A percentile compares a stretch with the other conserved stretches of the same genome.
These are phyloP conservation scores for Saturnispora diversa DNA, from an alignment of 805 yeast genomes.

Conservation along the genomic window DNA sequence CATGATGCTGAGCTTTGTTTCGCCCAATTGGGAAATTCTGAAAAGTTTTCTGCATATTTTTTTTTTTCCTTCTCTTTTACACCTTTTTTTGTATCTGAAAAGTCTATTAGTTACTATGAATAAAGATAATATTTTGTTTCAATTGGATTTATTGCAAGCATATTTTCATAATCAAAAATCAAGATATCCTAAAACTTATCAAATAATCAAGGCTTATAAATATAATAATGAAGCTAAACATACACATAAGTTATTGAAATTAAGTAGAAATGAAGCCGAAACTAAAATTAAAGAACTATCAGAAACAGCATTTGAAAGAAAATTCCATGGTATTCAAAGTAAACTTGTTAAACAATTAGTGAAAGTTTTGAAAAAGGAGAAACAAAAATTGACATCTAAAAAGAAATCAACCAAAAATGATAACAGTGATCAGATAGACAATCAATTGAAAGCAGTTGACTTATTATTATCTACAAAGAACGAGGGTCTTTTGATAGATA, in stretches of 20 bases:
- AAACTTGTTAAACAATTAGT: constrained; percentile 35
- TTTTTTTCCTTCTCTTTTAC: background rate
- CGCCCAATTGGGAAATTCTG: too few species aligned
- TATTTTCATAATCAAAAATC: constrained; percentile 40
- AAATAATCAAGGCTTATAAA: constrained; percentile 37
- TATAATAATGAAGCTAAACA: constrained; percentile 15
- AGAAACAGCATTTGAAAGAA: constrained; percentile 38
- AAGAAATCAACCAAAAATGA: background rate
- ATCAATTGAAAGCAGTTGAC: constrained; percentile 4
- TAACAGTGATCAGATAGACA: background rate
- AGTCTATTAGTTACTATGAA: background rate
- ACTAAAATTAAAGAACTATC: constrained; percentile 39
- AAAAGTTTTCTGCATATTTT: background rate
- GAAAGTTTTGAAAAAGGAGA: constrained; percentile 29
- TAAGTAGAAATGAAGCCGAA: constrained; percentile 36
- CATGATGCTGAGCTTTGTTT: too few species aligned
- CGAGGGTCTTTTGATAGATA: constrained; percentile 2
- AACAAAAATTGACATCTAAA: constrained; percentile 7
- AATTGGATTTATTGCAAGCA: constrained; percentile 48
- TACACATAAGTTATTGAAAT: constrained; percentile 31
- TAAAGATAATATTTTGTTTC: constrained; percentile 40
- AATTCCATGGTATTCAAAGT: constrained; percentile 30
- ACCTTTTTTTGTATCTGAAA: background rate
- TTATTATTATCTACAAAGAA: constrained; percentile 4
- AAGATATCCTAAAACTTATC: constrained; percentile 42